These are phyloP conservation scores for Zygosaccharomyces pseudobailii DNA, from an alignment of 1,139 yeast genomes.

Conservation along the genomic window DNA sequence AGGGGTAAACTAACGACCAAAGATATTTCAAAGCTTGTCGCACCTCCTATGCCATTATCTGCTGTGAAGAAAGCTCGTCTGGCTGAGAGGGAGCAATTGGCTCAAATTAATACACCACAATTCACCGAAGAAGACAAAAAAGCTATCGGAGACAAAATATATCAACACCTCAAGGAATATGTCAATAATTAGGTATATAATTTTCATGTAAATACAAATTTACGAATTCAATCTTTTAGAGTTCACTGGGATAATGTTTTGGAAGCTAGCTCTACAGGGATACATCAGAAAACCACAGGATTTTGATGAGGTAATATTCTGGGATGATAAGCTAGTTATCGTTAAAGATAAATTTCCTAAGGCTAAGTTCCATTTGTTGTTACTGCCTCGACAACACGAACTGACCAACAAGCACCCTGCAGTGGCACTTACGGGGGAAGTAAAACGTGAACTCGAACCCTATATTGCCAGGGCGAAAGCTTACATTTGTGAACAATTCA, in stretches of 20 bases:
- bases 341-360: slow-evolving; percentile 63
- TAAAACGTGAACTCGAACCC: slow-evolving; percentile 33
- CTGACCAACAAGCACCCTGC: slow-evolving; percentile 50
- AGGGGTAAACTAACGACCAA: slow-evolving; percentile 52
- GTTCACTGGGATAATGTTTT: slow-evolving; percentile 21
- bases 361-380: slow-evolving; percentile 53
- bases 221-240: neutral
- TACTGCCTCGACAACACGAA: slow-evolving; percentile 49
- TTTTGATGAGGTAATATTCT: slow-evolving; percentile 34
- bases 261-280: slow-evolving; percentile 30
- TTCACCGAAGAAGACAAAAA: slow-evolving; percentile 66
- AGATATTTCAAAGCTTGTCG: slow-evolving; percentile 58
- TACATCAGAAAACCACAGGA: slow-evolving; percentile 39
- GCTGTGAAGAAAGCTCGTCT: slow-evolving; percentile 52
- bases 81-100: slow-evolving; percentile 46
- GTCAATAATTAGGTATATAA: slow-evolving; percentile 1
- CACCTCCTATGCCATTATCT: slow-evolving; percentile 78
- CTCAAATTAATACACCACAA: slow-evolving; percentile 43
- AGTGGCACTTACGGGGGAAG: slow-evolving; percentile 42
- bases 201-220: slow-evolving; percentile 10
- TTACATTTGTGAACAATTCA: slow-evolving; percentile 39
- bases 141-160: slow-evolving; percentile 62
- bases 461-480: slow-evolving; percentile 45
- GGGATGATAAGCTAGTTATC: slow-evolving; percentile 52
- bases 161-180: slow-evolving; percentile 17